These are phyloP conservation scores for Mycosarcoma maydis DNA, from an alignment of 1,284 basidiomycete genomes.

Conservation along the genomic window DNA sequence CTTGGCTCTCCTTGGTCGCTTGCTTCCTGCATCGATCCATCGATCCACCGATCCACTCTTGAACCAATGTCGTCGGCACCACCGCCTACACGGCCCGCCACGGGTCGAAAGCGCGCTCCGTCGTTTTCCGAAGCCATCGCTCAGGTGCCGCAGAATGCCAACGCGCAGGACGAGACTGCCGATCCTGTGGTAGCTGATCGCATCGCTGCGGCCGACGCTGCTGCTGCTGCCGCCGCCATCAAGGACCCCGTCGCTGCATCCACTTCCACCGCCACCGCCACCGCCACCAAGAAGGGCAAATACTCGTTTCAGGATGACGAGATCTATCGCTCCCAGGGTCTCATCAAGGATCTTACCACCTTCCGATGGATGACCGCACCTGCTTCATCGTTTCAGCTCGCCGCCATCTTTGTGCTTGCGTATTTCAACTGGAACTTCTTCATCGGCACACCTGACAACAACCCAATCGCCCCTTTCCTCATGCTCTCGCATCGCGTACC, in stretches of 20 bases:
- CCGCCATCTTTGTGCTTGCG: conserved; percentile 77
- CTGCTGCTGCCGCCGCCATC: conserved; percentile 6
- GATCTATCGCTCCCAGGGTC: conserved; percentile 40
- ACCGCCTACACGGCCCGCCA: conserved; percentile 30
- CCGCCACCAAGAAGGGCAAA: conserved; percentile 9
- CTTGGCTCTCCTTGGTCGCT: background rate
- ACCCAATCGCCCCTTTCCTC: conserved; percentile 81
- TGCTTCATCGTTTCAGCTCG: conserved; percentile 68
- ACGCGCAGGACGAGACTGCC: conserved; percentile 40
- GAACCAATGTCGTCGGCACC: conserved; percentile 31
- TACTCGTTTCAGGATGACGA: conserved; percentile 31
- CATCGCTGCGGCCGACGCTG: conserved; percentile 19
- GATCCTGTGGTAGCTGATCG: conserved; percentile 43
- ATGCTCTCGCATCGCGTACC: conserved; percentile 76
- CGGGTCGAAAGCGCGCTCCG: conserved; percentile 35
- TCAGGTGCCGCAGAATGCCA: conserved; percentile 43
- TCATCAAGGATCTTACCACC: conserved; percentile 44
- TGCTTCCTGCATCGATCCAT: background rate
- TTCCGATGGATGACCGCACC: conserved; percentile 64
- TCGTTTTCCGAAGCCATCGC: conserved; percentile 47
- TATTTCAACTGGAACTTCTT: conserved; percentile 78
- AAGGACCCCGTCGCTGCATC: conserved; percentile 30
- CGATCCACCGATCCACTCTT: background rate
- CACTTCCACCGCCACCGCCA: conserved; percentile 6
- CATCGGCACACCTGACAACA: conserved; percentile 70